These are phyloP conservation scores for Diaporthe ilicicola DNA, from an alignment of 2,329 filamentous ascomycete genomes.

Conservation along the genomic window DNA sequence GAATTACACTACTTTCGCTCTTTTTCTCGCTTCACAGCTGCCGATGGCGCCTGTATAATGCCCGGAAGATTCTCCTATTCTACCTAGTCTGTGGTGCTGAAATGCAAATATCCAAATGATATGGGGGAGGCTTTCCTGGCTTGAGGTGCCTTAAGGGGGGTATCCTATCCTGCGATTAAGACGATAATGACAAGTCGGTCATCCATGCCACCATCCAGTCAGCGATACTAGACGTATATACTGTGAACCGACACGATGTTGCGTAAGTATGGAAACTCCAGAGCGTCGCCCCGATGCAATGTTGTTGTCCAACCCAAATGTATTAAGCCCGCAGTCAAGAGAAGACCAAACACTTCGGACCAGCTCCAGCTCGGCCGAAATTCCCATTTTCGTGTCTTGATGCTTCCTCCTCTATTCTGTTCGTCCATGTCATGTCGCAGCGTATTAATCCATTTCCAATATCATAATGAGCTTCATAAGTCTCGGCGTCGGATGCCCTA, in stretches of 20 bases:
- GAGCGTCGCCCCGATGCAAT: background rate
- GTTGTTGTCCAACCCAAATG: slow-evolving; percentile 19
- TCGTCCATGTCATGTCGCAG: slow-evolving; percentile 28
- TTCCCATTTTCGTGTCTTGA: slow-evolving; percentile 1
- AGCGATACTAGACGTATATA: slow-evolving; percentile 16
- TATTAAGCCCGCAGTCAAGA: slow-evolving; percentile 13
- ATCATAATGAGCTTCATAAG: slow-evolving; percentile 24
- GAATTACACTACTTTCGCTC: slow-evolving; percentile 5
- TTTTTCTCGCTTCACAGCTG: background rate
- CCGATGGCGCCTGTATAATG: background rate
- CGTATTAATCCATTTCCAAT: slow-evolving; percentile 31
- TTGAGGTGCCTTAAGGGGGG: slow-evolving; percentile 22
- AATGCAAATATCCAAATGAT: slow-evolving; percentile 24
- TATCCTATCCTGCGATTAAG: slow-evolving; percentile 29
- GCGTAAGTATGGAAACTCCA: background rate
- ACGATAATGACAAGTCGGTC: slow-evolving; percentile 17
- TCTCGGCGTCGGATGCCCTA: slow-evolving; percentile 7
- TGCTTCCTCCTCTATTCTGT: slow-evolving; percentile 20
- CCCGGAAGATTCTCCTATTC: slow-evolving; percentile 1
- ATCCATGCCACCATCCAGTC: slow-evolving; percentile 9
- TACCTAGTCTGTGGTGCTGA: slow-evolving; percentile 23
- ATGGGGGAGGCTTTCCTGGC: background rate
- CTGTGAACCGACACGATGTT: slow-evolving; percentile 13
- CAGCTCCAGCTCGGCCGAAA: slow-evolving; percentile 20
- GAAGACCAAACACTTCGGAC: slow-evolving; percentile 19